Evolutionary conservation across 2,329 filamentous ascomycete genomes (phyloP).

Genomic region (Fusarium foetens): DNA sequence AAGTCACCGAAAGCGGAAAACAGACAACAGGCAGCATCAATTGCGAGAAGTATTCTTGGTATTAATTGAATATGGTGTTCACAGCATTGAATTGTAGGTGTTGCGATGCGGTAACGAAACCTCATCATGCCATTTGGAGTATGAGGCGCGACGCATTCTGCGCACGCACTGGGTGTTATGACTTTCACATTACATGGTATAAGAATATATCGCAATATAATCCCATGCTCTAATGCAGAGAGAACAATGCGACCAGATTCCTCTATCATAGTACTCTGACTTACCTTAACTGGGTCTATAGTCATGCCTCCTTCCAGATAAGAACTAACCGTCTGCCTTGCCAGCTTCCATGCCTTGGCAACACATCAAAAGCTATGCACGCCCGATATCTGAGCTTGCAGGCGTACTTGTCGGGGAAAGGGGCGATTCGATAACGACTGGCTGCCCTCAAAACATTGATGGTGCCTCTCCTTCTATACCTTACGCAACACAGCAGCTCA

Average conservation of each 20-base stretch:
- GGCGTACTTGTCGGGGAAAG: background rate
- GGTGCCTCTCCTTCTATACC: background rate
- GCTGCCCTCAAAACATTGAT: background rate
- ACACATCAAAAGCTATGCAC: background rate
- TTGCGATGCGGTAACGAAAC: too few species aligned
- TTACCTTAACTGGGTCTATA: background rate
- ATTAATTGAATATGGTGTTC: background rate
- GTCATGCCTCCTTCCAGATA: background rate
- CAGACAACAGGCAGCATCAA: too few species aligned
- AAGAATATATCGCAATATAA: background rate
- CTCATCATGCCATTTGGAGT: too few species aligned
- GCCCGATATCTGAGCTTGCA: background rate
- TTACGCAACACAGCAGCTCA: background rate
- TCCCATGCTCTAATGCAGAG: background rate
- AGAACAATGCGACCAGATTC: fast-evolving
- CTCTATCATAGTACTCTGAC: background rate
- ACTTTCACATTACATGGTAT: too few species aligned
- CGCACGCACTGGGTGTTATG: background rate
- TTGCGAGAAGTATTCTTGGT: background rate
- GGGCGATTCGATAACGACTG: background rate
- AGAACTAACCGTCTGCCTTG: background rate
- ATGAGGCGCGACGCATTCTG: too few species aligned
- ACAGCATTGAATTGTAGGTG: background rate
- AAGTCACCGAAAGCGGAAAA: background rate
- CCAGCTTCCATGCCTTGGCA: background rate